phyloP scores from a whole-genome alignment of 139 green algal species.

The Spirogloea muscicola region DNA sequence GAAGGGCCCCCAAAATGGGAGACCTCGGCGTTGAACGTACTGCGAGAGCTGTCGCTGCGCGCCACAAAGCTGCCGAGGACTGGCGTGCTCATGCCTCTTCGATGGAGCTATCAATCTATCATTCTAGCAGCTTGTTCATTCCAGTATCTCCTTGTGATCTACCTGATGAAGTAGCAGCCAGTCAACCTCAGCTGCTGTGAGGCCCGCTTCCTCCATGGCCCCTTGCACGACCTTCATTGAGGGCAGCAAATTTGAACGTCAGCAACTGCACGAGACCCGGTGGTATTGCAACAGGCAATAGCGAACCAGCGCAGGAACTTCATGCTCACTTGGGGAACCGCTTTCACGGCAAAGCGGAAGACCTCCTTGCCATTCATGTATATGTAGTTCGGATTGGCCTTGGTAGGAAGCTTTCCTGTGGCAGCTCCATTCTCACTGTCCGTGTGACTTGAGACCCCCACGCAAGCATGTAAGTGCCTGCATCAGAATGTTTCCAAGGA shows the following conservation, averaged over 20 bases:
- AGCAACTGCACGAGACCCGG: background rate
- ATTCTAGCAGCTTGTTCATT: no score
- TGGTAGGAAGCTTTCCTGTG: background rate
- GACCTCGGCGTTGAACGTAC: background rate
- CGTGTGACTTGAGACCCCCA: background rate
- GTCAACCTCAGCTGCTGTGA: slow-evolving; percentile 73
- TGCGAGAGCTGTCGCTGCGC: background rate
- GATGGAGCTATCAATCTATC: background rate
- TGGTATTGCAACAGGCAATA: background rate
- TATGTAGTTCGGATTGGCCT: slow-evolving; percentile 12
- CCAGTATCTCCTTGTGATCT: no score
- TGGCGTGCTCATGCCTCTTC: no score
- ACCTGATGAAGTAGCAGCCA: slow-evolving; percentile 89
- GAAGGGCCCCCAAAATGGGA: background rate
- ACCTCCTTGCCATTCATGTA: slow-evolving; percentile 96
- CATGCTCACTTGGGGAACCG: slow-evolving; percentile 65
- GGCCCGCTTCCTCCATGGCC: slow-evolving; percentile 65
- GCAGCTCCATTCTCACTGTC: background rate
- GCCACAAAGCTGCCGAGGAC: background rate
- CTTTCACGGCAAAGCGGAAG: slow-evolving; percentile 95
- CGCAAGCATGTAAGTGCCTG: slow-evolving; percentile 32
- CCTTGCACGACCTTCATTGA: slow-evolving; percentile 65
- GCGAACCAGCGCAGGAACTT: background rate
- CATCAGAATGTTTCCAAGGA: background rate
- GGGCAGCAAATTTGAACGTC: background rate